A percentile compares a stretch with the other conserved stretches of the same genome.
Evolutionary conservation across 1,139 yeast species (phyloP).

Genomic region (Saccharomyces pastorianus): DNA sequence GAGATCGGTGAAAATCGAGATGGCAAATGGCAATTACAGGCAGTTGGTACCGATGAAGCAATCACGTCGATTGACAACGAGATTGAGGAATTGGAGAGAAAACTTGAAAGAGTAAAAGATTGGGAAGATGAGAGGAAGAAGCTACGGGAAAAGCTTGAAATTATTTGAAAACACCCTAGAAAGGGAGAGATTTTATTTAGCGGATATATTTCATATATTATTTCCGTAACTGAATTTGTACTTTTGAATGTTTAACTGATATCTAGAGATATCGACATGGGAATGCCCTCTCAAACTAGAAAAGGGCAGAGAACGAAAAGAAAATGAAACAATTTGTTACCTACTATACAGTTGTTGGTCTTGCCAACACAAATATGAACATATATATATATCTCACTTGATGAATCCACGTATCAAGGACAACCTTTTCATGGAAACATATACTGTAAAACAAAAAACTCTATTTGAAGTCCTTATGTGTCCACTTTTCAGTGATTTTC

Average conservation of each 20-base stretch:
- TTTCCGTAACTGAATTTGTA: neutral
- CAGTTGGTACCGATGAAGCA: slow-evolving; percentile 51
- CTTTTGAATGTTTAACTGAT: neutral
- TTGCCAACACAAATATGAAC: neutral
- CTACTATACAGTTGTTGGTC: neutral
- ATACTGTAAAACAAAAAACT: slow-evolving; percentile 9
- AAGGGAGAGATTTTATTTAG: neutral
- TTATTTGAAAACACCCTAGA: slow-evolving; percentile 8
- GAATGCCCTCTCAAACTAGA: neutral
- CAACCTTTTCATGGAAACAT: neutral
- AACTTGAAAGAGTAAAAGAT: slow-evolving; percentile 43
- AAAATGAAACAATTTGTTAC: neutral
- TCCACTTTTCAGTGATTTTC: slow-evolving; percentile 84
- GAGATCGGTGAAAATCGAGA: slow-evolving; percentile 47
- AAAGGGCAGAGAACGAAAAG: neutral
- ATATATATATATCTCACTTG: neutral
- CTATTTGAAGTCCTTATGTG: slow-evolving; percentile 78
- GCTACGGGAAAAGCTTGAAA: slow-evolving; percentile 20
- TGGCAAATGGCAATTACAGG: slow-evolving; percentile 43
- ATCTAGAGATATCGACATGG: neutral
- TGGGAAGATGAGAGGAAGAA: slow-evolving; percentile 46
- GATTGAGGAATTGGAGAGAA: slow-evolving; percentile 50
- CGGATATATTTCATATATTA: neutral
- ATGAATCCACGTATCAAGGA: slow-evolving; percentile 1
- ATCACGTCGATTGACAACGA: slow-evolving; percentile 57